These are phyloP conservation scores for Pugionium dolabratum DNA, from an alignment of 345 rosid genomes.

Conservation along the genomic window DNA sequence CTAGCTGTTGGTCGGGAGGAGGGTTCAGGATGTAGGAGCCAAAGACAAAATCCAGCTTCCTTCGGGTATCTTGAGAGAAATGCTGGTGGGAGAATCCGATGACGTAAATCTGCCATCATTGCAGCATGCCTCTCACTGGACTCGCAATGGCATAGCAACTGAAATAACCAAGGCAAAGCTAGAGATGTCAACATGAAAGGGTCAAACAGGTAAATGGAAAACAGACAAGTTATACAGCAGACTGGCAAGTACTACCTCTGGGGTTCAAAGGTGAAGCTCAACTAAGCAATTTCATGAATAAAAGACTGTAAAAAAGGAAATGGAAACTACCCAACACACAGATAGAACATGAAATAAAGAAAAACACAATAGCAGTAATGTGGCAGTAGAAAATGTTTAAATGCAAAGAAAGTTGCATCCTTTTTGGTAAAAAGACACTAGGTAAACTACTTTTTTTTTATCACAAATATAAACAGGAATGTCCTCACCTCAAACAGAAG, in stretches of 20 bases:
- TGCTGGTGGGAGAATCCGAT: conserved; percentile 60
- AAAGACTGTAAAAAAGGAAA: conserved; percentile 9
- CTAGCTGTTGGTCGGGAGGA: conserved; percentile 73
- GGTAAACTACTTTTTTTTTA: not conserved
- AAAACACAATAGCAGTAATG: not conserved
- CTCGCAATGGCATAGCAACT: conserved; percentile 62
- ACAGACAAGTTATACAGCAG: conserved; percentile 5
- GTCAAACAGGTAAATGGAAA: conserved; percentile 13
- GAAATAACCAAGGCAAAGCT: conserved; percentile 42
- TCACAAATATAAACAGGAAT: not conserved
- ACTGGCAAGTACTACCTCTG: conserved; percentile 4
- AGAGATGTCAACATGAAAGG: conserved; percentile 23
- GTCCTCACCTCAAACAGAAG: conserved; percentile 75
- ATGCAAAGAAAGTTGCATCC: not conserved
- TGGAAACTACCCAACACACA: conserved; percentile 3
- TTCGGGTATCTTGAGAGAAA: conserved; percentile 61
- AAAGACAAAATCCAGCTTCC: conserved; percentile 84
- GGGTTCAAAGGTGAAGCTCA: conserved; percentile 16
- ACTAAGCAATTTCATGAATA: conserved; percentile 3
- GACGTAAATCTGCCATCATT: conserved; percentile 60
- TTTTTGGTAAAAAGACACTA: not conserved
- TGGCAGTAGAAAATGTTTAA: not conserved
- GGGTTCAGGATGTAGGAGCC: conserved; percentile 83
- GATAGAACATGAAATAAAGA: conserved; percentile 16
- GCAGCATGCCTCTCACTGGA: conserved; percentile 52